These are phyloP conservation scores for Hapsidospora chrysogenum DNA, from an alignment of 495 filamentous ascomycete genomes.

Conservation along the genomic window DNA sequence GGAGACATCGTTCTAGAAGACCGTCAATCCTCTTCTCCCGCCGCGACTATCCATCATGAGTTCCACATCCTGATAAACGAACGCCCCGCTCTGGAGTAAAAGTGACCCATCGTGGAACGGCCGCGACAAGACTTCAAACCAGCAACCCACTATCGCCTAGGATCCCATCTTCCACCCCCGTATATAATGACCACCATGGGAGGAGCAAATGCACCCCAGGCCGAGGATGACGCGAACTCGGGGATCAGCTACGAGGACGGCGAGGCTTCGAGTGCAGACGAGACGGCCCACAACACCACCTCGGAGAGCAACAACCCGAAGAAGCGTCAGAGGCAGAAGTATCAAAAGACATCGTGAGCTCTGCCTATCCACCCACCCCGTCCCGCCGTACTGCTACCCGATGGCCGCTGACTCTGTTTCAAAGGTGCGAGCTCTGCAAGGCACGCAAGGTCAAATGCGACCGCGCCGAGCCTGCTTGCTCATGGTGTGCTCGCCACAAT, in stretches of 20 bases:
- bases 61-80: too few relatives aligned
- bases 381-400: not conserved
- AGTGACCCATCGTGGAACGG: too few relatives aligned
- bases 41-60: too few relatives aligned
- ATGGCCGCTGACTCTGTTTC: not conserved
- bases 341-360: slow-evolving; percentile 3
- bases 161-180: too few relatives aligned
- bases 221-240: slow-evolving; percentile 3
- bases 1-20: too few relatives aligned
- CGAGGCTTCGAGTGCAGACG: slow-evolving; percentile 1
- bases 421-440: slow-evolving; percentile 67
- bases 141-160: too few relatives aligned
- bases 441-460: slow-evolving; percentile 77
- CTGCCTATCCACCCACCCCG: not conserved
- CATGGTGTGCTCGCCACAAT: slow-evolving; percentile 71
- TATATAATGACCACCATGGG: too few relatives aligned
- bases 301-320: not conserved
- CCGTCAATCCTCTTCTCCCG: too few relatives aligned
- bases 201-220: not conserved
- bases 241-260: slow-evolving; percentile 1
- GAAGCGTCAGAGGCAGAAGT: slow-evolving; percentile 3
- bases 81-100: too few relatives aligned
- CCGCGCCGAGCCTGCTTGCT: slow-evolving; percentile 67
- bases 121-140: too few relatives aligned
- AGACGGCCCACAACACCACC: not conserved